phyloP scores from a whole-genome alignment of 2,329 filamentous ascomycete species.

The Thielaviopsis euricoi region DNA sequence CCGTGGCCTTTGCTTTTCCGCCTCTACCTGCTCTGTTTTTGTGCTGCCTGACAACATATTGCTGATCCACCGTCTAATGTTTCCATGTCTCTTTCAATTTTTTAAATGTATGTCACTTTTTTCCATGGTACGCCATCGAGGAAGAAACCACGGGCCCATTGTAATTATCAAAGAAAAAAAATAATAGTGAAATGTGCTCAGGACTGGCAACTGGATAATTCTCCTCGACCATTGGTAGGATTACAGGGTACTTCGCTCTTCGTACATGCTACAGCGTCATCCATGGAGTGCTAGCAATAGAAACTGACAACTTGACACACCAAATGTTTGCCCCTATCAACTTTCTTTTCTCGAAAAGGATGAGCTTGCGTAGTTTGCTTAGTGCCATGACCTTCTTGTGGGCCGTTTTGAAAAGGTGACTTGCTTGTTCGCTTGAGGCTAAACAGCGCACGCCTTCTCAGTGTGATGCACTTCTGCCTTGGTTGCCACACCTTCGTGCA shows the following conservation, averaged over 20 bases:
- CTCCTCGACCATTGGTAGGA: not conserved
- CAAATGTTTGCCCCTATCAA: not conserved
- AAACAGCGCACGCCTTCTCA: not conserved
- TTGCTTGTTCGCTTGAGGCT: not conserved
- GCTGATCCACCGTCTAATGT: not conserved
- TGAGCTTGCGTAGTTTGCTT: not conserved
- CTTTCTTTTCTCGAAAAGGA: not conserved
- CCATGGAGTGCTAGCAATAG: too few relatives aligned
- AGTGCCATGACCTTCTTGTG: not conserved
- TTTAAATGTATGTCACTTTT: not conserved
- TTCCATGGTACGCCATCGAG: not conserved
- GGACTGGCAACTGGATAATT: not conserved
- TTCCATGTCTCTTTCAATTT: not conserved
- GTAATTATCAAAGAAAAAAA: too few relatives aligned
- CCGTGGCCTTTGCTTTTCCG: not conserved
- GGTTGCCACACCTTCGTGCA: not conserved
- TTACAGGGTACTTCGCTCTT: too few relatives aligned
- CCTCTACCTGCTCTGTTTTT: not conserved
- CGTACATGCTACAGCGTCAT: too few relatives aligned
- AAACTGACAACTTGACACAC: not conserved
- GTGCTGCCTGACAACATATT: not conserved
- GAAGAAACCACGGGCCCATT: not conserved
- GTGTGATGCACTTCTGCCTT: not conserved
- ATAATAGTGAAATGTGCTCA: not conserved
- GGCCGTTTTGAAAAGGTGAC: not conserved